Conservation (phyloP, 805 yeast species). For the Candida methanosorbosa region DNA sequence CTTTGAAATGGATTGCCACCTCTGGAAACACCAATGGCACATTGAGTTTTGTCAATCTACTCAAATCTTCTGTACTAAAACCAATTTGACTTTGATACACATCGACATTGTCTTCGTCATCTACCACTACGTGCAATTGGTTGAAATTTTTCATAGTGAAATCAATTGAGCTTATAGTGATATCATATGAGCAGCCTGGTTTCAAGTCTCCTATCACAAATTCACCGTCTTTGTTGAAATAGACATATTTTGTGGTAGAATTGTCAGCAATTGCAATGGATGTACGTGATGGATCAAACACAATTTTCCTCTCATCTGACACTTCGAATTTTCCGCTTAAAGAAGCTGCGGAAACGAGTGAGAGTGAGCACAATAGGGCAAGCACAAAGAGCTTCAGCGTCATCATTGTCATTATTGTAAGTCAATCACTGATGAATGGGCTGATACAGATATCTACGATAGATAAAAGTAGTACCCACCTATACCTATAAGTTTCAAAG, state of each 20-base stretch:
- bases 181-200: slow-evolving; percentile 8
- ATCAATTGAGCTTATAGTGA: no score
- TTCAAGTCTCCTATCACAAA: slow-evolving; percentile 6
- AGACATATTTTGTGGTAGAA: slow-evolving; percentile 1
- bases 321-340: slow-evolving; percentile 3
- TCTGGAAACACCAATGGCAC: background rate
- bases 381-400: no score
- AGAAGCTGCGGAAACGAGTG: slow-evolving; percentile 1
- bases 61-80: background rate
- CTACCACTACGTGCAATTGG: slow-evolving; percentile 6
- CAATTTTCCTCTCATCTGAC: background rate
- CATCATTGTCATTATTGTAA: no score
- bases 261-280: slow-evolving; percentile 2
- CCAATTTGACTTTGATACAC: background rate
- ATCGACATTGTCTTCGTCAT: slow-evolving; percentile 1
- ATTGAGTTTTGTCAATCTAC: background rate
- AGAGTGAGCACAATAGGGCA: no score
- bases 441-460: no score
- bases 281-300: slow-evolving; percentile 14
- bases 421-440: no score
- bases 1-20: background rate
- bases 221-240: slow-evolving; percentile 9
- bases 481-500: no score
- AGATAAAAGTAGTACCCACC: no score
- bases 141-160: slow-evolving; percentile 8